Percentiles rank a stretch among this genome's conserved stretches.
phyloP scores from a whole-genome alignment of 306 rosid species.

The Luffa acutangula region DNA sequence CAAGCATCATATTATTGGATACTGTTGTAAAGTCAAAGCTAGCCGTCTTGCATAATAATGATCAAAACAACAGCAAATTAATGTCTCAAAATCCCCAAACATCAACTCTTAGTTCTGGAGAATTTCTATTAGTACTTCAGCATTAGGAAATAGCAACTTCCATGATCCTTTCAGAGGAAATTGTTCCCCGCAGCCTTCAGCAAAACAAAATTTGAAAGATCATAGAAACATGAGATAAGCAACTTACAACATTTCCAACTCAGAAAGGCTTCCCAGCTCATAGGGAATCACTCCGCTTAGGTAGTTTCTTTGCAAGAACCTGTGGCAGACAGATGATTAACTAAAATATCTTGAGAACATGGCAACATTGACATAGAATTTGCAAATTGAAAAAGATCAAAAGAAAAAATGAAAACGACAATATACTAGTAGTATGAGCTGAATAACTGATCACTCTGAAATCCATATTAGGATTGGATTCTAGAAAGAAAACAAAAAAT shows the following conservation, averaged over 20 bases:
- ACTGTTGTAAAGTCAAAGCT: not conserved
- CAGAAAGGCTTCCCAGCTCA: slow-evolving; percentile 77
- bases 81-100: not conserved
- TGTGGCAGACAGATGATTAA: slow-evolving; percentile 27
- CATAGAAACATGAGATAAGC: slow-evolving; percentile 4
- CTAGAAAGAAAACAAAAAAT: not conserved
- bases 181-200: not conserved
- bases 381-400: not conserved
- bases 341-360: slow-evolving; percentile 2
- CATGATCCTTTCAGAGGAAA: not conserved
- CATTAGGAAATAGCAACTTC: not conserved
- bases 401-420: not conserved
- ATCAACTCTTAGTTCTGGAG: not conserved
- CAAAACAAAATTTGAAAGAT: not conserved
- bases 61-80: not conserved
- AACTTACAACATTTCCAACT: slow-evolving; percentile 70
- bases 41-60: not conserved
- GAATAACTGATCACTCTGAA: not conserved
- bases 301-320: slow-evolving; percentile 92
- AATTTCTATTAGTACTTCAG: not conserved
- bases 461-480: not conserved
- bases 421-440: not conserved
- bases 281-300: slow-evolving; percentile 70
- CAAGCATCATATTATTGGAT: not conserved
- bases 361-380: not conserved